phyloP scores from a whole-genome alignment of 805 yeast species.

The Kodamaea laetipori region DNA sequence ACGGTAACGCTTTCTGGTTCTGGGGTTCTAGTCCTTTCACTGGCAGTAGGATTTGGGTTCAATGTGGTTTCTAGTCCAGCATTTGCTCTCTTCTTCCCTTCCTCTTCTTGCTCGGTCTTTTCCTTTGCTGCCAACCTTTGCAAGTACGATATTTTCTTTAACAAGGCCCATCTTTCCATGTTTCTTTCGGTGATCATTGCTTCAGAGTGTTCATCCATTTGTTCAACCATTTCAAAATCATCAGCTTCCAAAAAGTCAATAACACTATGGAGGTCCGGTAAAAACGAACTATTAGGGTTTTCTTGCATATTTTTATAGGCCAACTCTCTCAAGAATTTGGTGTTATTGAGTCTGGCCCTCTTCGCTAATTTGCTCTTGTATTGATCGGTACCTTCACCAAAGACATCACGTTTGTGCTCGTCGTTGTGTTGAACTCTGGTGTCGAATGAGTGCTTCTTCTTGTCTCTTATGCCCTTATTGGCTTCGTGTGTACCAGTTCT shows the following conservation, averaged over 20 bases:
- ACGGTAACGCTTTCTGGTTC: conserved; percentile 11
- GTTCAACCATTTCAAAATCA: conserved; percentile 36
- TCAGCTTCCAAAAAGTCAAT: conserved; percentile 55
- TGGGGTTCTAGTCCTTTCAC: conserved; percentile 4
- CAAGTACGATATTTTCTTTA: conserved; percentile 69
- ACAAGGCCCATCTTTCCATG: conserved; percentile 66
- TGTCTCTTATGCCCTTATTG: conserved; percentile 80
- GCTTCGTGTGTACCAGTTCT: conserved; percentile 77
- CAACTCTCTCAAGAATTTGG: conserved; percentile 57
- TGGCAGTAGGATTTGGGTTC: neutral
- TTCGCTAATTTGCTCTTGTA: conserved; percentile 49
- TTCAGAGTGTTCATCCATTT: conserved; percentile 42
- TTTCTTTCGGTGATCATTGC: conserved; percentile 43
- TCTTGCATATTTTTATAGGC: conserved; percentile 50
- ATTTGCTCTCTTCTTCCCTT: conserved; percentile 35
- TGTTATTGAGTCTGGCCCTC: conserved; percentile 54
- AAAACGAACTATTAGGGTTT: conserved; percentile 33
- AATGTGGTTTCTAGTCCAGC: conserved; percentile 32
- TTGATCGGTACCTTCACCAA: conserved; percentile 73
- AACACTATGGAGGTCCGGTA: conserved; percentile 63
- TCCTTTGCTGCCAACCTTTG: conserved; percentile 64
- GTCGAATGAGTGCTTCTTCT: conserved; percentile 78
- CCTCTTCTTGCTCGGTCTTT: conserved; percentile 40
- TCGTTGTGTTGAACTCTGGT: conserved; percentile 70
- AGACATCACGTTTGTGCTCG: conserved; percentile 71